Conservation (phyloP, 2,329 filamentous ascomycete genomes). For the Scytalidium sp. region DNA sequence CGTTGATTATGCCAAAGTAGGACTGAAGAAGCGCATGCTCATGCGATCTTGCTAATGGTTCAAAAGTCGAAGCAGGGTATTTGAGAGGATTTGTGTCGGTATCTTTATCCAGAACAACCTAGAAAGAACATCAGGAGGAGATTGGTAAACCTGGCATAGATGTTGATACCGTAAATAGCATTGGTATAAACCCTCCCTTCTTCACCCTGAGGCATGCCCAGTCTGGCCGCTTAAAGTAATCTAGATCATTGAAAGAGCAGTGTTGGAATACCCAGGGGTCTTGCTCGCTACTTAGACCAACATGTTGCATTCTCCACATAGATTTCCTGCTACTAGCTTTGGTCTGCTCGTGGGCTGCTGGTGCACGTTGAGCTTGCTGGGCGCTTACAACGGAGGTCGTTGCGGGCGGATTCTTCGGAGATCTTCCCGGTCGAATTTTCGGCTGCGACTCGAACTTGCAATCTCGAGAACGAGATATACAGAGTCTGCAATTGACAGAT, state of each 20-base stretch:
- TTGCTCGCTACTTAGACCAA: constrained; percentile 23
- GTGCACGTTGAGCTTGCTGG: not conserved
- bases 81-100: constrained; percentile 18
- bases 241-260: constrained; percentile 22
- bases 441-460: constrained; percentile 1
- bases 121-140: not conserved
- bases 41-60: constrained; percentile 16
- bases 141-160: not conserved
- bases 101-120: constrained; percentile 23
- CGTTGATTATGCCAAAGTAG: constrained; percentile 21
- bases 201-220: constrained; percentile 22
- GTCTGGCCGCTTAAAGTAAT: constrained; percentile 20
- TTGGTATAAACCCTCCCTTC: constrained; percentile 3
- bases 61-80: constrained; percentile 19
- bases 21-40: constrained; percentile 15
- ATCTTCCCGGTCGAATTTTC: constrained; percentile 6
- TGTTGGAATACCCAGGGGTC: constrained; percentile 23
- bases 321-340: not conserved
- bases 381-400: constrained; percentile 1
- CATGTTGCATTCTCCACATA: constrained; percentile 17
- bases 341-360: not conserved
- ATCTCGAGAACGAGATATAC: not conserved
- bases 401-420: constrained; percentile 12
- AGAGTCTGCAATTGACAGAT: constrained; percentile 7
- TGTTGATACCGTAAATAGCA: constrained; percentile 5